A percentile compares a stretch with the other conserved stretches of the same genome.
These are phyloP conservation scores for Petunia secreta DNA, from an alignment of 257 asterid species.

Conservation along the genomic window DNA sequence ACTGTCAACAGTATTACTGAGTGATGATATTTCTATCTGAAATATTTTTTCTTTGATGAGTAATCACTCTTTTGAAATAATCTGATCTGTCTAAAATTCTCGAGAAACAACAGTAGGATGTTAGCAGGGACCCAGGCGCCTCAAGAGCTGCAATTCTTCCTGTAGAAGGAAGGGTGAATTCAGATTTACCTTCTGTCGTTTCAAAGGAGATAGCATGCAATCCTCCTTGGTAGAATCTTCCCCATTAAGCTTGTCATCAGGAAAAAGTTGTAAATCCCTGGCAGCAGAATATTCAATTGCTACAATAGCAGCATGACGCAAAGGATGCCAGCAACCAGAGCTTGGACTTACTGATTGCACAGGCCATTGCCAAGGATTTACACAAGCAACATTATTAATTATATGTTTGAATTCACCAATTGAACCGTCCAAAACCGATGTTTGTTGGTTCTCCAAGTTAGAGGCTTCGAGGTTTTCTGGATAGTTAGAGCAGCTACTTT, in stretches of 20 bases:
- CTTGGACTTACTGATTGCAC: slow-evolving; percentile 40
- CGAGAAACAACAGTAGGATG: too few relatives aligned
- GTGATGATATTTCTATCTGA: too few relatives aligned
- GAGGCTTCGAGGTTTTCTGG: slow-evolving; percentile 35
- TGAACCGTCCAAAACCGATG: slow-evolving; percentile 26
- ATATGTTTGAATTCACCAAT: slow-evolving; percentile 32
- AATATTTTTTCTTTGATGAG: too few relatives aligned
- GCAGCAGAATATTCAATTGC: slow-evolving; percentile 83
- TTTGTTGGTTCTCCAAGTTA: slow-evolving; percentile 32
- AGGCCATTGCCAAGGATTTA: slow-evolving; percentile 79
- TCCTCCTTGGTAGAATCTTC: slow-evolving; percentile 45
- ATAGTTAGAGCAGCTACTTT: slow-evolving; percentile 33
- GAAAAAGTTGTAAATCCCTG: slow-evolving; percentile 67
- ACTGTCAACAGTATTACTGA: too few relatives aligned
- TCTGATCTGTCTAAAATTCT: too few relatives aligned
- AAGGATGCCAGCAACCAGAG: slow-evolving; percentile 67
- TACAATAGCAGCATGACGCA: slow-evolving; percentile 84
- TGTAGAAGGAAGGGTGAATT: background rate
- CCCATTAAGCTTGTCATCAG: slow-evolving; percentile 36
- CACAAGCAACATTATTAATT: slow-evolving; percentile 54
- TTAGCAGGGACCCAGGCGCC: too few relatives aligned
- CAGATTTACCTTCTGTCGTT: slow-evolving; percentile 56
- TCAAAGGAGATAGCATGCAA: slow-evolving; percentile 38
- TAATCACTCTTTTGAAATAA: too few relatives aligned
- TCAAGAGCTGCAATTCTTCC: too few relatives aligned